Conservation (phyloP, 371 early-diverging fungal species). For the Mucor irregularis region DNA sequence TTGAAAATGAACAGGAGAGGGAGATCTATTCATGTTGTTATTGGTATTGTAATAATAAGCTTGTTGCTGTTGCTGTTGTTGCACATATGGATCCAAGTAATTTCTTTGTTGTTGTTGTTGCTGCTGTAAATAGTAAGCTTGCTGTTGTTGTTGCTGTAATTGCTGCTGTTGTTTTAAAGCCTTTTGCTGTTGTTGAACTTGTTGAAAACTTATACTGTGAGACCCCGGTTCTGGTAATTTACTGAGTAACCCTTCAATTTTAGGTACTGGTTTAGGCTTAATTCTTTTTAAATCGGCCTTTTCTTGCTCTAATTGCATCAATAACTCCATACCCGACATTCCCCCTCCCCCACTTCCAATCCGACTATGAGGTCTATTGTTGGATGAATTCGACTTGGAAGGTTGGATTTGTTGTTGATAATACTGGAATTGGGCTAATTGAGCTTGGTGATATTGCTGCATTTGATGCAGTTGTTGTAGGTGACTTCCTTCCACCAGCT, state of each 20-base stretch:
- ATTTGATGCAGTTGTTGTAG: constrained; percentile 30
- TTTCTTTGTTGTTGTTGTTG: constrained; percentile 16
- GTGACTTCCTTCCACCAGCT: constrained; percentile 8
- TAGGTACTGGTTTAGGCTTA: constrained; percentile 38
- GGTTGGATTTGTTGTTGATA: not conserved
- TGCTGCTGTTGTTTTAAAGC: constrained; percentile 28
- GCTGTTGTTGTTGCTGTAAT: not conserved
- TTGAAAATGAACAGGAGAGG: not conserved
- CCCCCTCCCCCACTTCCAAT: not conserved
- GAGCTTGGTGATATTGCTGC: constrained; percentile 20
- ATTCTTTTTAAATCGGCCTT: constrained; percentile 39
- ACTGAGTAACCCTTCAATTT: constrained; percentile 47
- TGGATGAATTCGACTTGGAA: constrained; percentile 14
- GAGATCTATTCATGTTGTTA: constrained; percentile 11
- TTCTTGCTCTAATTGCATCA: constrained; percentile 49
- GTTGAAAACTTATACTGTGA: constrained; percentile 48
- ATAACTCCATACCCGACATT: constrained; percentile 52
- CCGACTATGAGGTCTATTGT: not conserved
- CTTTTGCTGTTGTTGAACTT: constrained; percentile 26
- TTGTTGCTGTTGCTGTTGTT: constrained; percentile 18
- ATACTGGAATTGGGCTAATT: constrained; percentile 10
- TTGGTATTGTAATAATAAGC: constrained; percentile 6
- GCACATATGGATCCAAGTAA: constrained; percentile 1
- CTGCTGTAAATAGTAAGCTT: constrained; percentile 13
- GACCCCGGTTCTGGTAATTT: constrained; percentile 48